Base-by-base conservation (phyloP, 2,329 filamentous ascomycete genomes). In the Trematosphaeria pertusa region DNA sequence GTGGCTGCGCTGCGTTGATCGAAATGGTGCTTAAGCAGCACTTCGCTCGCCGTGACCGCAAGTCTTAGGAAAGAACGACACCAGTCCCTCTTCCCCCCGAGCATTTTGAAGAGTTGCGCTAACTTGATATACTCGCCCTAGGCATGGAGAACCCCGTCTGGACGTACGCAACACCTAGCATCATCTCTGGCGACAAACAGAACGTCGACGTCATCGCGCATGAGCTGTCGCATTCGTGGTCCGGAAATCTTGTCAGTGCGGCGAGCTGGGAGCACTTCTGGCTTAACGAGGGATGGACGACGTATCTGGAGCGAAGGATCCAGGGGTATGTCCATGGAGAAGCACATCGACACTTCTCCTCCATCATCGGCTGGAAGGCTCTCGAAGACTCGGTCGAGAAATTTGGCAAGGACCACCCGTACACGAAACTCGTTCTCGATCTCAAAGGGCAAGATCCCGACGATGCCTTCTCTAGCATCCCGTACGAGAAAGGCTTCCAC, bases 131-230 rank as follows among this genome's bases (percentile, higher is more conserved):
- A n/a, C n/a, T n/a, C n/a, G n/a, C n/a, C n/a, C n/a, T n/a, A n/a
- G n/a, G 86, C 52, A 91, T 91, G 88, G 91, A 96, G 72, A 96
- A 97, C 68, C 92, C 92, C 0, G 86, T 96, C 42, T 96, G 89
- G 75, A 97, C 94, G 0, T 97, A 96, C 70, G 93, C 92, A 1
- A 97, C 94, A 1, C 93, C 93, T 2, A 96, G 91, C 26, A 88
- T 97, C 59, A 91, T 99, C 65, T 94, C 88, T 46, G 93, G 93
- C 37, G 82, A 80, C 53, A 73, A 78, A 54, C 88, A 96, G 67
- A 97, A 97, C 59, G 85, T 97, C 15, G 93, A 97, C 69, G 93
- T 97, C 15, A 96, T 99, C 72, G 94, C 94, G 1, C 94, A 96
- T 70, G 92, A 89, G 63, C 75, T 87, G 34, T 76, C 81, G 5